Conservation (phyloP, 257 asterid genomes). For the Asclepias syriaca region DNA sequence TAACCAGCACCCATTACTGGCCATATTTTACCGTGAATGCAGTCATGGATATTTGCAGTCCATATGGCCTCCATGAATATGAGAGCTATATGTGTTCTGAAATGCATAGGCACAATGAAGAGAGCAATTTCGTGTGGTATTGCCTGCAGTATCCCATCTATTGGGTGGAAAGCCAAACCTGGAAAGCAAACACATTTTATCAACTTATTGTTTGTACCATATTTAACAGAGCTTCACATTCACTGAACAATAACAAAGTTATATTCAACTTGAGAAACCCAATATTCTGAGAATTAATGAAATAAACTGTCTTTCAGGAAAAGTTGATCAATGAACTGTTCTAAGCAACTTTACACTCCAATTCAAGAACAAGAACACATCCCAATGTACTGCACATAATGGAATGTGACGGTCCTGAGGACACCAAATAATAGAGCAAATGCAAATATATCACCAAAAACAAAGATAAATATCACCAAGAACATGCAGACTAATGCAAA, state of each 20-base stretch:
- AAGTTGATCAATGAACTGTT: neutral
- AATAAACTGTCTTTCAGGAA: neutral
- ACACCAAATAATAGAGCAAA: neutral
- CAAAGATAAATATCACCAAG: neutral
- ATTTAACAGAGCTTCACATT: neutral
- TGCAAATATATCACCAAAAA: neutral
- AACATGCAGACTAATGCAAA: neutral
- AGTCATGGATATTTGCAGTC: slow-evolving; percentile 95
- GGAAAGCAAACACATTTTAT: slow-evolving; percentile 7
- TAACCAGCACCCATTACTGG: slow-evolving; percentile 99
- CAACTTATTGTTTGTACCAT: neutral
- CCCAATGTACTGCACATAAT: neutral
- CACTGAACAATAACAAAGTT: neutral
- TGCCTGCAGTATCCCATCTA: slow-evolving; percentile 94
- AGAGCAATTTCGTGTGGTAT: slow-evolving; percentile 78
- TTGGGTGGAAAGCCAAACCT: slow-evolving; percentile 92
- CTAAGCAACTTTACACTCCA: neutral
- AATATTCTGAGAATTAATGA: neutral
- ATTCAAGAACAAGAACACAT: neutral
- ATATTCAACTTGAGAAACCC: too few species aligned
- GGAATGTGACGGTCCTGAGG: neutral
- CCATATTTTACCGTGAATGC: slow-evolving; percentile 85
- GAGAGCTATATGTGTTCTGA: slow-evolving; percentile 69
- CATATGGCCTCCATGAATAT: slow-evolving; percentile 75
- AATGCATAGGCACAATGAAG: slow-evolving; percentile 73